A percentile compares a stretch with the other conserved stretches of the same genome.
These are phyloP conservation scores for Carex parvula DNA, from an alignment of 176 grass and related monocot species.

Conservation along the genomic window DNA sequence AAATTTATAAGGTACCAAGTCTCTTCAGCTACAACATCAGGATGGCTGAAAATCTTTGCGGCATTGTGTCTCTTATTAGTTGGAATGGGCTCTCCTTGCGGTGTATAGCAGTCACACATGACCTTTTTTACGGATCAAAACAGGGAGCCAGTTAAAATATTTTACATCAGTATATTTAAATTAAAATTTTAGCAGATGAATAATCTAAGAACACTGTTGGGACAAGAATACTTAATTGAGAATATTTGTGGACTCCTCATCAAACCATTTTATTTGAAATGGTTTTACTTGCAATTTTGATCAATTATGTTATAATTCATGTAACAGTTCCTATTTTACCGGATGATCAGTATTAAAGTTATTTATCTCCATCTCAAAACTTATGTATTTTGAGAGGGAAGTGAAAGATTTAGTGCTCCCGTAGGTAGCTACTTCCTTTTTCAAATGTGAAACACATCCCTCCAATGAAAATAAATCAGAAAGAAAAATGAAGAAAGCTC, in stretches of 20 bases:
- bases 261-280: background rate
- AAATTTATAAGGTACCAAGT: conserved; percentile 44
- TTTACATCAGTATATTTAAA: background rate
- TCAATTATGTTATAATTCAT: background rate
- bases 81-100: conserved; percentile 57
- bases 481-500: background rate
- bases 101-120: conserved; percentile 85
- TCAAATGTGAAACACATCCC: background rate
- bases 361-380: background rate
- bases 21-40: conserved; percentile 67
- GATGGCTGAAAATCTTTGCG: conserved; percentile 70
- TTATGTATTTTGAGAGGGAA: background rate
- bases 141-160: background rate
- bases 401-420: background rate
- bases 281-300: background rate
- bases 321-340: background rate
- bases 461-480: background rate
- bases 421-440: background rate
- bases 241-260: background rate
- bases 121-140: conserved; percentile 30
- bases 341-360: background rate
- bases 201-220: background rate
- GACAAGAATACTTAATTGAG: background rate
- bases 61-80: conserved; percentile 56
- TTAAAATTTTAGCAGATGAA: background rate